Evolutionary conservation across 2,329 filamentous ascomycete species (phyloP), one percentile per base, ranked within the genome.

Genomic region (Fusarium heterosporum): DNA sequence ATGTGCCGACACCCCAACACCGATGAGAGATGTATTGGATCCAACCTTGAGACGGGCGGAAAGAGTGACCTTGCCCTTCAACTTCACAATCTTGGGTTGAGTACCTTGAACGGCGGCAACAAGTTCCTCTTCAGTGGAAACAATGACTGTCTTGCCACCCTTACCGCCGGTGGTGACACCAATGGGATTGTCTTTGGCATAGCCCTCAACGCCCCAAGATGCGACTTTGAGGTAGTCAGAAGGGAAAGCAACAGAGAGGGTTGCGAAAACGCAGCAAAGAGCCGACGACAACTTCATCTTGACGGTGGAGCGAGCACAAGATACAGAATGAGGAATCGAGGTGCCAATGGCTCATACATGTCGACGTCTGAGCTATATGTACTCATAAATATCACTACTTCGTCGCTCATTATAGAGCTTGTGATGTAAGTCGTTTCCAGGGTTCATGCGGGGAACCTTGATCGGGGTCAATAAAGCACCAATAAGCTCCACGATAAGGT

Each of bases 111-210:
- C 81, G 10, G 83, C 84, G 0, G 78, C 74, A 9, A 77, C 73
- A 40, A 86, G 78, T 41, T 80, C 77, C 49, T 77, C 78, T 4
- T 76, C 78, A 9, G 78, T 83, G 12, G 71, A 81, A 28, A 81
- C 77, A 2, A 80, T 81, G 9, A 83, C 80, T 0, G 81, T 85
- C 11, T 82, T 82, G 46, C 78, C 87, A 7, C 82, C 78, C 32
- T 74, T 70, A 13, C 80, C 80, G 8, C 80, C 78, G 0, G 77
- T 81, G 4, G 79, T 81, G 5, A 64, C 52, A 4, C 78, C 78
- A 29, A 79, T 67, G 1, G 78, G 78, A 54, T 80, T 80, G 39
- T 77, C 68, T 30, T 74, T 75, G 1, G 77, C 77, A 28, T 74
- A 74, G 3, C 70, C 70, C 22, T 72, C 70, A 11, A 73, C 51